Evolutionary conservation across 1,284 basidiomycete genomes (phyloP).

Genomic region (Puccinia triticina): DNA sequence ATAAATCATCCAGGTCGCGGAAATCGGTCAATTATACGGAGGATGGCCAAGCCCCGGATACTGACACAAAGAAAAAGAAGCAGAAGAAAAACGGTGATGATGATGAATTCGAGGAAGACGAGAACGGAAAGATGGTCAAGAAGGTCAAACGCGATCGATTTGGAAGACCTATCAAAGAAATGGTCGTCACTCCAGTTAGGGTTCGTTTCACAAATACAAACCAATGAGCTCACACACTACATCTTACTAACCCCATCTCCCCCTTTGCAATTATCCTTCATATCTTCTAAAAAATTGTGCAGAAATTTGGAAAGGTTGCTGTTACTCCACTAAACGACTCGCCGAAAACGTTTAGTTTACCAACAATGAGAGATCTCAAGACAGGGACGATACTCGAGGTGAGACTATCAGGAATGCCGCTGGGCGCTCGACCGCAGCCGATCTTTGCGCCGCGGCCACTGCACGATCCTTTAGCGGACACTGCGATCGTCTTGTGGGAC

Average conservation of each 20-base stretch:
- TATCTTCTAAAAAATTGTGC: background rate
- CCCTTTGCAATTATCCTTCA: too few relatives aligned
- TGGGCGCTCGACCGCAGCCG: constrained; percentile 81
- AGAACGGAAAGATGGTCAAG: constrained; percentile 48
- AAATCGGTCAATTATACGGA: constrained; percentile 43
- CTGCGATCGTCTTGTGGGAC: constrained; percentile 95
- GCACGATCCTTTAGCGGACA: constrained; percentile 95
- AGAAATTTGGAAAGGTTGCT: constrained; percentile 43
- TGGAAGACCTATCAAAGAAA: constrained; percentile 48
- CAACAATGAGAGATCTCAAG: constrained; percentile 75
- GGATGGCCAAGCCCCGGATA: background rate
- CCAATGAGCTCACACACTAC: background rate
- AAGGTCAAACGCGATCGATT: constrained; percentile 48
- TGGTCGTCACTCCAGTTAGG: constrained; percentile 32
- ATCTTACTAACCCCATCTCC: background rate
- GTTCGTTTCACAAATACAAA: constrained; percentile 18
- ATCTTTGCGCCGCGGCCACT: constrained; percentile 86
- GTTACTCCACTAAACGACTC: constrained; percentile 54
- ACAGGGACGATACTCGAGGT: constrained; percentile 73
- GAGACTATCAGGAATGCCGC: constrained; percentile 71
- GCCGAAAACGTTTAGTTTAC: constrained; percentile 72
- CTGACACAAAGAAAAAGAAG: constrained; percentile 27
- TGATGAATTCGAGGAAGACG: constrained; percentile 46
- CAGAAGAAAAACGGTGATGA: constrained; percentile 41
- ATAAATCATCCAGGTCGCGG: constrained; percentile 30